Conservation (phyloP, 2,329 filamentous ascomycete genomes). For the Teratosphaeria gauchensis region DNA sequence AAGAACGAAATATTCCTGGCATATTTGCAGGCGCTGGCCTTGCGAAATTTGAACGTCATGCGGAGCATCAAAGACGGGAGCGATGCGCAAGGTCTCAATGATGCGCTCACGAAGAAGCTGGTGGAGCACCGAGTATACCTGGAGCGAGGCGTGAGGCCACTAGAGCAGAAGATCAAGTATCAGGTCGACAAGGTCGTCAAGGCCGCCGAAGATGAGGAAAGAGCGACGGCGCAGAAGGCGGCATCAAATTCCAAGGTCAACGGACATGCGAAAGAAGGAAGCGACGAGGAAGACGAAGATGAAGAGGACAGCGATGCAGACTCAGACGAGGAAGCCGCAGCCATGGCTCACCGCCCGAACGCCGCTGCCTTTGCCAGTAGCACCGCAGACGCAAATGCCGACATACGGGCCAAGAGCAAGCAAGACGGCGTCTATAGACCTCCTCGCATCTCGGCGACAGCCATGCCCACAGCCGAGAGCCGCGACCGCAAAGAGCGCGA, state of each 20-base stretch:
- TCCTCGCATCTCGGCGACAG: conserved; percentile 75
- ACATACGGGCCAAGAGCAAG: conserved; percentile 25
- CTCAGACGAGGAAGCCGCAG: conserved; percentile 42
- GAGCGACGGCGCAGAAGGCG: conserved; percentile 31
- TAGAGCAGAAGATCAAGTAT: conserved; percentile 86
- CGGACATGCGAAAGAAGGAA: conserved; percentile 5
- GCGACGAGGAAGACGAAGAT: conserved; percentile 17
- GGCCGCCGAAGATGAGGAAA: conserved; percentile 66
- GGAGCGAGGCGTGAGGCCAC: conserved; percentile 80
- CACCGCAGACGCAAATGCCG: conserved; percentile 11
- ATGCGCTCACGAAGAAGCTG: conserved; percentile 73
- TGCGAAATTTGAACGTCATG: conserved; percentile 48
- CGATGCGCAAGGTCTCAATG: conserved; percentile 39
- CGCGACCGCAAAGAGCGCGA: conserved; percentile 53
- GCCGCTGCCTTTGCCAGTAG: conserved; percentile 34
- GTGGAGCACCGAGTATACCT: conserved; percentile 84
- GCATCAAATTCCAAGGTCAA: conserved; percentile 10
- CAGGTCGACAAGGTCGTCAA: conserved; percentile 92
- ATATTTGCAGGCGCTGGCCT: conserved; percentile 84
- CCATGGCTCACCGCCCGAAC: conserved; percentile 55
- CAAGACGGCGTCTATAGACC: conserved; percentile 72
- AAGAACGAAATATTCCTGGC: conserved; percentile 97
- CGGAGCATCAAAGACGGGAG: conserved; percentile 26
- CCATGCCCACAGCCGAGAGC: conserved; percentile 53
- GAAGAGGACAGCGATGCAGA: conserved; percentile 24